Evolutionary conservation across 2,329 filamentous ascomycete species (phyloP).

Genomic region (Cercospora zeina): DNA sequence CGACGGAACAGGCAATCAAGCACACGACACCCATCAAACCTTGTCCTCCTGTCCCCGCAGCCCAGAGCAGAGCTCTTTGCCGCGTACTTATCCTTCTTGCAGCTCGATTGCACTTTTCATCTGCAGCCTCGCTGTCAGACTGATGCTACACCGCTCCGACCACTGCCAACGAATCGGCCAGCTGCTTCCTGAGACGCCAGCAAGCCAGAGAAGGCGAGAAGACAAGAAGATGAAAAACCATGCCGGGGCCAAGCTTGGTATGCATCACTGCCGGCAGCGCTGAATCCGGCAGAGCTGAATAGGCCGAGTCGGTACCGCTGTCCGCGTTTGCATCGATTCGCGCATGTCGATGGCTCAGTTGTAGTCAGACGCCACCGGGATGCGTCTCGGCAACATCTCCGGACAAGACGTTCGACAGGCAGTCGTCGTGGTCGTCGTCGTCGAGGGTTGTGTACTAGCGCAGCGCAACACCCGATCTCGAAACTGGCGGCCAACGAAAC

Average conservation of each 20-base stretch:
- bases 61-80: background rate
- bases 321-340: background rate
- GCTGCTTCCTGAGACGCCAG: background rate
- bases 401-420: background rate
- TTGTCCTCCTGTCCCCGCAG: background rate
- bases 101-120: background rate
- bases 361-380: background rate
- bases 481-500: background rate
- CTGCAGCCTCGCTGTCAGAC: background rate
- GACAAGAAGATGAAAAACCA: background rate
- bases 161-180: background rate
- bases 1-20: background rate
- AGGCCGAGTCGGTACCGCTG: background rate
- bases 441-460: background rate
- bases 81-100: background rate
- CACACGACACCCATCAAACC: constrained; percentile 4
- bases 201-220: background rate
- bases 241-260: background rate
- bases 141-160: background rate
- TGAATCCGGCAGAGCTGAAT: background rate
- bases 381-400: background rate
- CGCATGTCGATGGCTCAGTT: background rate
- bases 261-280: background rate
- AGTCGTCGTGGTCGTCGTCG: background rate
- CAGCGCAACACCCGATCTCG: background rate